Evolutionary conservation across 2,329 filamentous ascomycete genomes (phyloP).

Genomic region (Xylariaceae sp.): DNA sequence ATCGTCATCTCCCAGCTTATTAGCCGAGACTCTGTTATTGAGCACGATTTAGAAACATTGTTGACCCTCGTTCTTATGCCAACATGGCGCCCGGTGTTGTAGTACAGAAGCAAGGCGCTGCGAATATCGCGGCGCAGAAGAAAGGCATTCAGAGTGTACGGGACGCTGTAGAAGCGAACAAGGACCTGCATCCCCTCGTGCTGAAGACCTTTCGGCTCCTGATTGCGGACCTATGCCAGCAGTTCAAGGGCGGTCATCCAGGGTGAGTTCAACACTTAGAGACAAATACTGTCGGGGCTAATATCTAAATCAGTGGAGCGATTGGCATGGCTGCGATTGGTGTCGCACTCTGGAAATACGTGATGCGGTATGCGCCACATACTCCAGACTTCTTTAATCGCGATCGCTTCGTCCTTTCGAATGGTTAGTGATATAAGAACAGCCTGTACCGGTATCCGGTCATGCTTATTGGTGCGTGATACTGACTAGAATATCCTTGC

Average conservation of each 20-base stretch:
- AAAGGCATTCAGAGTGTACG: neutral
- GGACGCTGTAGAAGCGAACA: neutral
- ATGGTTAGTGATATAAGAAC: constrained; percentile 40
- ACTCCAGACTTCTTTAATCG: constrained; percentile 58
- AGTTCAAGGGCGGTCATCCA: constrained; percentile 71
- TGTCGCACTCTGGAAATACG: constrained; percentile 57
- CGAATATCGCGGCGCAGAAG: neutral
- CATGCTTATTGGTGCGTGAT: neutral
- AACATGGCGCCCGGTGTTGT: neutral
- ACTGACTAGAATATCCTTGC: neutral
- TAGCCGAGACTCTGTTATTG: neutral
- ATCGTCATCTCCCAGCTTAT: neutral
- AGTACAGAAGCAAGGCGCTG: neutral
- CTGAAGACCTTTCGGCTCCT: constrained; percentile 57
- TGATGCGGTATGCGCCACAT: constrained; percentile 59
- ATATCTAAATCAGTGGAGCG: constrained; percentile 29
- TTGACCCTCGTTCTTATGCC: neutral
- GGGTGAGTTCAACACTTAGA: constrained; percentile 48
- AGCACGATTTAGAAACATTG: neutral
- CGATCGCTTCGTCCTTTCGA: constrained; percentile 62
- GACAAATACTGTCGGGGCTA: constrained; percentile 4
- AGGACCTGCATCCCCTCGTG: neutral
- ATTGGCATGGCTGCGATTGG: constrained; percentile 43
- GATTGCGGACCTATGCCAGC: constrained; percentile 70
- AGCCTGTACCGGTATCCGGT: neutral